Percentiles rank a stretch among this genome's conserved stretches.
Conservation (phyloP, 306 rosid genomes). For the Rosa chinensis region DNA sequence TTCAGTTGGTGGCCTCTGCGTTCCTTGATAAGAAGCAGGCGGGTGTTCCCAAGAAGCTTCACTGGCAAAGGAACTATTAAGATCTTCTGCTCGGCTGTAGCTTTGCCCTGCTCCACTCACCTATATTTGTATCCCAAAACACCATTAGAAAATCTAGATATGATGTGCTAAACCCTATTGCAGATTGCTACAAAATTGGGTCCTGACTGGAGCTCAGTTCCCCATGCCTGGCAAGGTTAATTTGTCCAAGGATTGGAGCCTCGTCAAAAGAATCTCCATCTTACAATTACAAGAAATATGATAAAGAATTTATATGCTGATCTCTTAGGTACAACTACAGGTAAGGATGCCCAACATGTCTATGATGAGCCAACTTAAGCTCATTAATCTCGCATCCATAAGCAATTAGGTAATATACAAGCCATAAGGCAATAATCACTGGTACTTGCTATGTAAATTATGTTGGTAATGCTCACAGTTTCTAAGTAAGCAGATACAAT, state of each 20-base stretch:
- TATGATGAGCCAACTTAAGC: not conserved
- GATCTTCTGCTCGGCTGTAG: conserved; percentile 52
- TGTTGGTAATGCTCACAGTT: conserved; percentile 56
- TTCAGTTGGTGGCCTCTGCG: conserved; percentile 47
- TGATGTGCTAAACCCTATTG: not conserved
- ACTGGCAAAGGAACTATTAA: conserved; percentile 42
- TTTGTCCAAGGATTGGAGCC: too few relatives aligned
- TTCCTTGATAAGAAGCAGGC: conserved; percentile 49
- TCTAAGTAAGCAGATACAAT: conserved; percentile 82
- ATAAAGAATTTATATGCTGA: not conserved
- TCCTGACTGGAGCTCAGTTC: conserved; percentile 3
- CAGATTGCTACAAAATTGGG: not conserved
- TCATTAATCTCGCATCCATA: not conserved
- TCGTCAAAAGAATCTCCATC: not conserved
- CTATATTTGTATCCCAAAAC: conserved; percentile 45
- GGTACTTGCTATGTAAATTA: conserved; percentile 8
- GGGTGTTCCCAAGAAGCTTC: conserved; percentile 87
- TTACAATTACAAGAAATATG: not conserved
- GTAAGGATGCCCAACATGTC: not conserved
- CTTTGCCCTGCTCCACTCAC: conserved; percentile 63
- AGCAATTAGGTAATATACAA: not conserved
- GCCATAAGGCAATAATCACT: not conserved
- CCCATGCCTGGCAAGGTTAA: not conserved
- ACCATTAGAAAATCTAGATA: conserved; percentile 23
- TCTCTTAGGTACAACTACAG: not conserved